A percentile compares a stretch with the other conserved stretches of the same genome.
phyloP scores from a whole-genome alignment of 345 rosid species.

The Trapa bicornis region DNA sequence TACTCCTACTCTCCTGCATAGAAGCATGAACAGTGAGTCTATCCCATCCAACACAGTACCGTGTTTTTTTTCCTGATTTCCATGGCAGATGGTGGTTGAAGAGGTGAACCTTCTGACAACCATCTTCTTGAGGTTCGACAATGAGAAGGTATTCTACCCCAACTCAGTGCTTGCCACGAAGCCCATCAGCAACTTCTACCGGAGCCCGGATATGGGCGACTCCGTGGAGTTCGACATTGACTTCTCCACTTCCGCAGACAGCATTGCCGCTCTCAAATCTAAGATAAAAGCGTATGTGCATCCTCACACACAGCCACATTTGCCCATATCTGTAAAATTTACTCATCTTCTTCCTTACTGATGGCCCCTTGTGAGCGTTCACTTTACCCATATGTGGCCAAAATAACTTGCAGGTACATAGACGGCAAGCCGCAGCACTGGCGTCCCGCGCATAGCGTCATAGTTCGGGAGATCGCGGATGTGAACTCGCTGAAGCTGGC shows the following conservation, averaged over 20 bases:
- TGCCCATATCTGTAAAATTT: no score
- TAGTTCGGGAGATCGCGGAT: constrained; percentile 54
- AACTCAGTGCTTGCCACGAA: constrained; percentile 49
- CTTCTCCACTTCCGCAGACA: constrained; percentile 47
- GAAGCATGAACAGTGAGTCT: no score
- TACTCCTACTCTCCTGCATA: no score
- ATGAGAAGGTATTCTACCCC: constrained; percentile 58
- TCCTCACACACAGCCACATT: background rate
- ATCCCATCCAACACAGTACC: no score
- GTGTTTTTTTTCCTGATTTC: background rate
- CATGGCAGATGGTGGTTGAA: constrained; percentile 59
- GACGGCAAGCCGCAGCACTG: constrained; percentile 60
- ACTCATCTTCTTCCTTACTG: no score
- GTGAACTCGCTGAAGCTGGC: constrained; percentile 65
- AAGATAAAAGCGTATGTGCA: constrained; percentile 36
- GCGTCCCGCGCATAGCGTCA: constrained; percentile 35
- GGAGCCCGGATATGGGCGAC: constrained; percentile 81
- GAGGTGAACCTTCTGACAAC: constrained; percentile 70
- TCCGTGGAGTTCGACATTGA: constrained; percentile 49
- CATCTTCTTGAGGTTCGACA: constrained; percentile 57
- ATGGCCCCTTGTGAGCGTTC: no score
- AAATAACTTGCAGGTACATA: constrained; percentile 33
- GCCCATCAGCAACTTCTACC: constrained; percentile 57
- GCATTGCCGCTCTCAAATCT: constrained; percentile 38
- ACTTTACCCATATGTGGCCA: background rate